Conservation (phyloP, 495 filamentous ascomycete species). For the Podospora comata region DNA sequence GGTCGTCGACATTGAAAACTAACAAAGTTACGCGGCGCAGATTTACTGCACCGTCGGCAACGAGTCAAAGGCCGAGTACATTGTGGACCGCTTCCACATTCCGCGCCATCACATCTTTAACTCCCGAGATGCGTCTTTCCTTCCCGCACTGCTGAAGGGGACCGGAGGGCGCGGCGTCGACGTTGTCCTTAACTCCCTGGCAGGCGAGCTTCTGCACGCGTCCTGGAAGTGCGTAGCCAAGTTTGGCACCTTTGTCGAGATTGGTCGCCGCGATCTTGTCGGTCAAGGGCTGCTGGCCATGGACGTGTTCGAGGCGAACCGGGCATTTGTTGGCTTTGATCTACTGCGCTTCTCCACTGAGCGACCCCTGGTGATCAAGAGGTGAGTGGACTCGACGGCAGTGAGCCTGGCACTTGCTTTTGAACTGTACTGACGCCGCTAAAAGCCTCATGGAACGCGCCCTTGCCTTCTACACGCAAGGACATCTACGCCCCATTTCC, state of each 20-base stretch:
- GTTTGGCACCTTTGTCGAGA: conserved; percentile 52
- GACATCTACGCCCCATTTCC: not conserved
- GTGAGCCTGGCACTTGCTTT: conserved; percentile 8
- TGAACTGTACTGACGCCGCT: conserved; percentile 19
- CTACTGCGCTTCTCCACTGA: conserved; percentile 14
- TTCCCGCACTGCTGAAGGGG: conserved; percentile 37
- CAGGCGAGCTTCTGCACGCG: conserved; percentile 47
- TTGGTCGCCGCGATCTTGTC: conserved; percentile 40
- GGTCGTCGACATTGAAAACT: conserved; percentile 1
- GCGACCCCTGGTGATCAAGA: too few relatives aligned
- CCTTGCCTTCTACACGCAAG: not conserved
- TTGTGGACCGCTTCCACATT: conserved; percentile 40
- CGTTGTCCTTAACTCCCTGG: conserved; percentile 52
- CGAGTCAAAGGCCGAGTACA: conserved; percentile 37
- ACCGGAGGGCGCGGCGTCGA: conserved; percentile 51
- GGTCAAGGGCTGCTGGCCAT: conserved; percentile 38
- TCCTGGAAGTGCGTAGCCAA: conserved; percentile 49
- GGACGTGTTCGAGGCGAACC: conserved; percentile 40
- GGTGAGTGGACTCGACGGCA: too few relatives aligned
- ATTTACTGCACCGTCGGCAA: conserved; percentile 48
- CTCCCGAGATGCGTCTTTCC: conserved; percentile 32
- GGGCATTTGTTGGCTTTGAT: conserved; percentile 48
- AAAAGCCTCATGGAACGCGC: conserved; percentile 36
- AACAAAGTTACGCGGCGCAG: not conserved
- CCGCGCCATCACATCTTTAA: conserved; percentile 41